Base-by-base conservation (phyloP, 2,329 filamentous ascomycete genomes). In the Aspergillus tamarii region DNA sequence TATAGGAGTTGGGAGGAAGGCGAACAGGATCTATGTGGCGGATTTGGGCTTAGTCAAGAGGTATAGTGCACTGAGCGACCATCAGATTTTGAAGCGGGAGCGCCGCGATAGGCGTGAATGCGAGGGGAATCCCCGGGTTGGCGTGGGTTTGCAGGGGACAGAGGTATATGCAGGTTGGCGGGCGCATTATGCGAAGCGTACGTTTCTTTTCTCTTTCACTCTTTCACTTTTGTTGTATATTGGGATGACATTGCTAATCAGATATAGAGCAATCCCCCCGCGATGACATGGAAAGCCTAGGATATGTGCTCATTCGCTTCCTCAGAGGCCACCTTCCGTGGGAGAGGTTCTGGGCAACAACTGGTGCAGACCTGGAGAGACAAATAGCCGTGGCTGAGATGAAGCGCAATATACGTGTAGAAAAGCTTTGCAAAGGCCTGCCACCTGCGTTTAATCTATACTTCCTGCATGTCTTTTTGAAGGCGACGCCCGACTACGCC, bases 251-350 rank as follows among this genome's bases (percentile, higher is more conserved):
- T 10, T 52, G 7, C 30, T 19, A 52, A 30, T 23, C 26, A 30
- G 16, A 21, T 19, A 85, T 98, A 73, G 94, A 98, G 83, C 95
- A 99, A 88, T 97, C 94, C 74, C 94, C 95, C 71, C 94, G 95
- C 84, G 95, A 99, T 75, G 95, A 99, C 76, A 98, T 99, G 94
- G 95, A 99, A 82, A 97, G 94, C 64, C 88, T 99, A 57, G 95
- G 95, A 74, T 98, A 99, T 74, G 95, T 99, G 76, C 97, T 99
- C 93, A 91, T 99, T 67, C 98, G 99, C 87, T 99, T 99, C 85
- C 98, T 94, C 87, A 94, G 95, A 81, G 95, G 95, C 68, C 97
- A 94, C 69, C 93, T 99, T 63, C 95, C 95, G 66, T 99, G 95
- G 95, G 95, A 99, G 84, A 95, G 94, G 61, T 87, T 97, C 61